Evolutionary conservation across 768 basidiomycete genomes (phyloP).

Genomic region (Termitomyces heimii): DNA sequence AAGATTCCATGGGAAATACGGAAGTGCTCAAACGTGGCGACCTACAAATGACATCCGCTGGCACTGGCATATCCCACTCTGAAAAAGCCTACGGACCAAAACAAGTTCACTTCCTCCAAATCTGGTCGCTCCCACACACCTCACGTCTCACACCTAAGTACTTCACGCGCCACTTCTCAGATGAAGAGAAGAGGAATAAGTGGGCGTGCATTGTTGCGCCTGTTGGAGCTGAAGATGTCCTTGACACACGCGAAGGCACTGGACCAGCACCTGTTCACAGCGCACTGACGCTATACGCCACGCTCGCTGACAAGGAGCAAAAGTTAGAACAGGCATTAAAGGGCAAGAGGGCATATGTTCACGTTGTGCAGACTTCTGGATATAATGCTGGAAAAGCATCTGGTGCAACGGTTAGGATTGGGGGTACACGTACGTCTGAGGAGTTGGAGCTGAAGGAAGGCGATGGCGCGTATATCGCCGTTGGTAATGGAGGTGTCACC

Average conservation of each 20-base stretch:
- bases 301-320: conserved; percentile 55
- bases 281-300: conserved; percentile 65
- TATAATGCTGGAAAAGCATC: conserved; percentile 55
- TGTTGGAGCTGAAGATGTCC: conserved; percentile 49
- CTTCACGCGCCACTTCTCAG: conserved; percentile 82
- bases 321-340: conserved; percentile 48
- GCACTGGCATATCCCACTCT: conserved; percentile 86
- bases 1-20: conserved; percentile 88
- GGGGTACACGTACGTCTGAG: conserved; percentile 23
- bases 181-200: conserved; percentile 73
- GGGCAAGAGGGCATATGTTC: conserved; percentile 69
- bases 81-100: conserved; percentile 39
- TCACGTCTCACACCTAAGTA: conserved; percentile 67
- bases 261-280: conserved; percentile 84
- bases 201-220: conserved; percentile 78
- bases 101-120: conserved; percentile 47
- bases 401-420: conserved; percentile 56
- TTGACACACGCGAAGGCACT: conserved; percentile 50
- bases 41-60: conserved; percentile 87
- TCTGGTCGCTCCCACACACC: conserved; percentile 41
- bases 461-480: conserved; percentile 75
- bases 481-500: conserved; percentile 36
- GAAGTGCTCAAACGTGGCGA: conserved; percentile 89
- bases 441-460: conserved; percentile 70
- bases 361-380: conserved; percentile 81